These are phyloP conservation scores for Nepenthes mirabilis DNA, from an alignment of 148 eudicot species.

Conservation along the genomic window DNA sequence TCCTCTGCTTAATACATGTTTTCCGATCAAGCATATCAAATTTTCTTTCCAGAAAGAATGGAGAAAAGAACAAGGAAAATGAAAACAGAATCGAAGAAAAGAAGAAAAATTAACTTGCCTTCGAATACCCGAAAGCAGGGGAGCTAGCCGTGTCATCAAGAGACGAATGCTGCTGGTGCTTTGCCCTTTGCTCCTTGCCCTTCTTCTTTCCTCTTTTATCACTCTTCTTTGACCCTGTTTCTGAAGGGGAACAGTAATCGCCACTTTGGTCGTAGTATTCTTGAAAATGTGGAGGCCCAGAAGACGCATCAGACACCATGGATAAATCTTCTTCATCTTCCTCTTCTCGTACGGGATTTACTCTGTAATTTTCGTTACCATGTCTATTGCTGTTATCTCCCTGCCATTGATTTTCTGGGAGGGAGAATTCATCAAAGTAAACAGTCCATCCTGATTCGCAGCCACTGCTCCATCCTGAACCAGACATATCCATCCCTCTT, in stretches of 20 bases:
- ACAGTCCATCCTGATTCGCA: slow-evolving; percentile 62
- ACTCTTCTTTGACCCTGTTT: not conserved
- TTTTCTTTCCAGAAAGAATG: too few relatives aligned
- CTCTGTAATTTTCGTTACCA: not conserved
- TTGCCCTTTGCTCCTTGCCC: slow-evolving; percentile 11
- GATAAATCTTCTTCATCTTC: slow-evolving; percentile 40
- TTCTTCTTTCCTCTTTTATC: slow-evolving; percentile 15
- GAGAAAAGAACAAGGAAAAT: not conserved
- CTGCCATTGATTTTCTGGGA: slow-evolving; percentile 16
- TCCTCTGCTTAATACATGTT: slow-evolving; percentile 1
- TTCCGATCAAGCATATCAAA: not conserved
- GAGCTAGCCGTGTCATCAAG: slow-evolving; percentile 72
- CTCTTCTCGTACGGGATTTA: slow-evolving; percentile 1
- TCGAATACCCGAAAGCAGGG: slow-evolving; percentile 19
- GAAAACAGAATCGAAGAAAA: not conserved
- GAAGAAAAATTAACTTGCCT: not conserved
- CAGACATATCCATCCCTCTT: slow-evolving; percentile 21
- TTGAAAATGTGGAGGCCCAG: slow-evolving; percentile 33
- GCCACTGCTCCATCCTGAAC: slow-evolving; percentile 39
- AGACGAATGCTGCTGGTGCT: slow-evolving; percentile 10
- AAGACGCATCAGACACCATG: slow-evolving; percentile 62
- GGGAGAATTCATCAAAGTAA: slow-evolving; percentile 37
- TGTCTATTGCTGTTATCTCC: not conserved
- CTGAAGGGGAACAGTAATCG: not conserved
- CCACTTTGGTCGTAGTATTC: slow-evolving; percentile 5